phyloP scores from a whole-genome alignment of 768 basidiomycete species.

The Galerina marginata region DNA sequence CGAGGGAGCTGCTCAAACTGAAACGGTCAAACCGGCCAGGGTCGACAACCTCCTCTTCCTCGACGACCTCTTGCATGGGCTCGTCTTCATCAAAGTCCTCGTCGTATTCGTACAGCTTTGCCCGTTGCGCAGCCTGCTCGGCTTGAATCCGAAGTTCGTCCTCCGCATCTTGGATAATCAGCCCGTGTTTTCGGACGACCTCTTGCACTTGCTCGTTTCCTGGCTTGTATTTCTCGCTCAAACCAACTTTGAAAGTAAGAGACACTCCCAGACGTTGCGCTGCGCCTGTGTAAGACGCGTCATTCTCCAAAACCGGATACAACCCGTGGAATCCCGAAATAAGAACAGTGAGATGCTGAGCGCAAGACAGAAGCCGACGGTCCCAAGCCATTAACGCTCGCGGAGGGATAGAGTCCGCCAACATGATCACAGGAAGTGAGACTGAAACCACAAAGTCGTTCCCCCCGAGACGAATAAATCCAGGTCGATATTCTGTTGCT shows the following conservation, averaged over 20 bases:
- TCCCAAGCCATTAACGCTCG: constrained; percentile 81
- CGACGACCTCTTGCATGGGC: constrained; percentile 22
- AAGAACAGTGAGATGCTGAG: constrained; percentile 67
- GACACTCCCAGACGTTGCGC: constrained; percentile 40
- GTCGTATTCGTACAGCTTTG: constrained; percentile 33
- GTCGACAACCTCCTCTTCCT: constrained; percentile 38
- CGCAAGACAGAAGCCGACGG: constrained; percentile 58
- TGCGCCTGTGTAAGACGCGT: constrained; percentile 43
- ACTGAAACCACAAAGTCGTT: constrained; percentile 61
- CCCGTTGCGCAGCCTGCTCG: constrained; percentile 35
- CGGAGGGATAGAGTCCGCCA: constrained; percentile 59
- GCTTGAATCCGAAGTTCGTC: constrained; percentile 42
- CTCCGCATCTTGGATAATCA: constrained; percentile 49
- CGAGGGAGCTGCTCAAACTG: constrained; percentile 67
- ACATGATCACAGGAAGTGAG: constrained; percentile 57
- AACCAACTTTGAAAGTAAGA: constrained; percentile 65
- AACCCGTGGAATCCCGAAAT: constrained; percentile 58
- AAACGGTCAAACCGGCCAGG: constrained; percentile 59
- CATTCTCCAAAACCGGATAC: constrained; percentile 56
- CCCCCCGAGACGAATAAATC: constrained; percentile 54
- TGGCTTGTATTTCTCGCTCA: constrained; percentile 67
- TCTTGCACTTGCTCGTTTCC: constrained; percentile 51
- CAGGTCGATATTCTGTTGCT: constrained; percentile 61
- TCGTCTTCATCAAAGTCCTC: constrained; percentile 30
- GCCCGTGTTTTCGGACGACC: constrained; percentile 53